A percentile compares a stretch with the other conserved stretches of the same genome.
Evolutionary conservation across 139 green algal species (phyloP).

Genomic region (Ulvella scutata): DNA sequence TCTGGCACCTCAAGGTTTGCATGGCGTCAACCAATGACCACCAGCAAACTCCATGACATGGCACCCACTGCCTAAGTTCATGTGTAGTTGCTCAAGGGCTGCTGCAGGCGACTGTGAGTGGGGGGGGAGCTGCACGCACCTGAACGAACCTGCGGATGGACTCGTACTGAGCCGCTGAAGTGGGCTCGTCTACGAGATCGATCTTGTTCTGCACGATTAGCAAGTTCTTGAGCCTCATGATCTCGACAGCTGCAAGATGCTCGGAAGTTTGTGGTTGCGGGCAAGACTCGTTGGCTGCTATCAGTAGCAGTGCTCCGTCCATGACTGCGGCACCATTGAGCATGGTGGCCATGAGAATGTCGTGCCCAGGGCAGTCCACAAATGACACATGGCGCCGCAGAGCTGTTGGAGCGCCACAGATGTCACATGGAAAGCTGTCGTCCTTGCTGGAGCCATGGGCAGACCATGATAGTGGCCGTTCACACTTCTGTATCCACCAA

Average conservation of each 20-base stretch:
- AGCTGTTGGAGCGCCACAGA: constrained; percentile 61
- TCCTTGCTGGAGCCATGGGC: constrained; percentile 85
- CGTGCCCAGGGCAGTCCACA: constrained; percentile 97
- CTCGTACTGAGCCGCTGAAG: constrained; percentile 86
- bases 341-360: constrained; percentile 99
- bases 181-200: constrained; percentile 84
- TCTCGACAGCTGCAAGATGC: constrained; percentile 96
- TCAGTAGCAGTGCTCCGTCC: constrained; percentile 95
- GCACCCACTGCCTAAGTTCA: too few species aligned
- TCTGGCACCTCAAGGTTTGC: too few species aligned
- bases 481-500: too few species aligned
- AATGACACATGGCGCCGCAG: constrained; percentile 94
- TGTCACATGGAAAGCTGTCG: constrained; percentile 35
- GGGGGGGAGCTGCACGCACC: too few species aligned
- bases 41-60: too few species aligned
- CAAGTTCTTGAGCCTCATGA: constrained; percentile 92
- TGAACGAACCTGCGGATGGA: constrained; percentile 86
- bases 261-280: constrained; percentile 95
- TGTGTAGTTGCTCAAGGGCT: too few species aligned
- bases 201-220: constrained; percentile 90
- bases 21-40: too few species aligned
- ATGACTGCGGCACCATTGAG: constrained; percentile 99
- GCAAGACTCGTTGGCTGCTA: constrained; percentile 96
- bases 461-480: constrained; percentile 66
- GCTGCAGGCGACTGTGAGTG: too few species aligned